Conservation (phyloP, 2,329 filamentous ascomycete species). For the Diaporthe helianthi region DNA sequence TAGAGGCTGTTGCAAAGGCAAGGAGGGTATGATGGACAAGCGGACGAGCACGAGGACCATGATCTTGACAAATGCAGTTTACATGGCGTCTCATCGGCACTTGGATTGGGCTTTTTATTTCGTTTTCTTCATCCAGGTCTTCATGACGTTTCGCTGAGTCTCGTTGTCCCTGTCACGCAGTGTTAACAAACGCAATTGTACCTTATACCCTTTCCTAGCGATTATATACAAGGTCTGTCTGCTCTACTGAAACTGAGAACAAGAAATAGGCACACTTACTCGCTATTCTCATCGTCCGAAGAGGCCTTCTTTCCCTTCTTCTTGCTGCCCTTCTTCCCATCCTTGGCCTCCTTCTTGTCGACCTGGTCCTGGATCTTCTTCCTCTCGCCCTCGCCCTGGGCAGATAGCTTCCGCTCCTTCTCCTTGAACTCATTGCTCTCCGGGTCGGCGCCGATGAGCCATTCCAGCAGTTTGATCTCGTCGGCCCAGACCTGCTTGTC, state of each 20-base stretch:
- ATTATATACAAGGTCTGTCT: neutral
- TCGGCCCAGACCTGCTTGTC: constrained; percentile 87
- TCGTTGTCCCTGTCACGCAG: constrained; percentile 29
- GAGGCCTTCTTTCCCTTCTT: constrained; percentile 46
- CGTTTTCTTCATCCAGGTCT: constrained; percentile 33
- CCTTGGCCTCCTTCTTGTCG: constrained; percentile 73
- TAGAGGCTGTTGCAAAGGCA: constrained; percentile 58
- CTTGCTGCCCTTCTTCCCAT: constrained; percentile 52
- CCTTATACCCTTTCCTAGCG: constrained; percentile 38
- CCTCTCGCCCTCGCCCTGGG: constrained; percentile 73
- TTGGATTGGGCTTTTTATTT: constrained; percentile 22
- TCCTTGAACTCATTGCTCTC: constrained; percentile 75
- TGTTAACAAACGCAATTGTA: constrained; percentile 36
- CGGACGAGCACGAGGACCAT: constrained; percentile 6
- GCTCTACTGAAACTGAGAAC: neutral
- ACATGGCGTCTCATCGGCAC: constrained; percentile 29
- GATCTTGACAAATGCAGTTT: constrained; percentile 8
- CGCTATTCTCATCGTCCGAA: constrained; percentile 45
- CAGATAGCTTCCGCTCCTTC: constrained; percentile 70
- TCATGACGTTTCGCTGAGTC: constrained; percentile 34
- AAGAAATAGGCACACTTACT: constrained; percentile 34
- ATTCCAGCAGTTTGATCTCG: constrained; percentile 94
- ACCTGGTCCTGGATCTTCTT: constrained; percentile 80
- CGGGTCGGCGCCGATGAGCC: constrained; percentile 82
- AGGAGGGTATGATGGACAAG: constrained; percentile 39